phyloP scores from a whole-genome alignment of 83 land plant genomes.

The Isoetes engelmannii region DNA sequence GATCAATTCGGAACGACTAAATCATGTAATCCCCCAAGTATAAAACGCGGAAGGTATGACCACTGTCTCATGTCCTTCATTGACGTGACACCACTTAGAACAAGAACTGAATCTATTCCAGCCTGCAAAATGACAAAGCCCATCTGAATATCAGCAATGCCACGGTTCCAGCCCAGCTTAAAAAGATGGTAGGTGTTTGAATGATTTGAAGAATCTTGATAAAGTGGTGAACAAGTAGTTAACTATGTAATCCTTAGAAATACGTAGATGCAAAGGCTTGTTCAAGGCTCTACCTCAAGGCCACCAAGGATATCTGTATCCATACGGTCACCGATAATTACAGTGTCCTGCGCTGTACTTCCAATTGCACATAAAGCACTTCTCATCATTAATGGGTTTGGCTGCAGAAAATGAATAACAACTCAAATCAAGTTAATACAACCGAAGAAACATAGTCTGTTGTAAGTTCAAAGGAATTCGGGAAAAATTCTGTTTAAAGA shows the following conservation, averaged over 20 bases:
- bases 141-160: not conserved
- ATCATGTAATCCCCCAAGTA: slow-evolving; percentile 4
- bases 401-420: slow-evolving; percentile 13
- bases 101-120: slow-evolving; percentile 12
- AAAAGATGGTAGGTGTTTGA: not conserved
- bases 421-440: not conserved
- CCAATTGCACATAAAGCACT: slow-evolving; percentile 10
- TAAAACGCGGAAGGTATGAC: slow-evolving; percentile 8
- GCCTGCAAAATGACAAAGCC: slow-evolving; percentile 3
- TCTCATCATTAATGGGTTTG: slow-evolving; percentile 16
- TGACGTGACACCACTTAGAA: slow-evolving; percentile 11
- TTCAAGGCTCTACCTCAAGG: slow-evolving; percentile 5
- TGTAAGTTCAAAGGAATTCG: not conserved
- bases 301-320: slow-evolving; percentile 15
- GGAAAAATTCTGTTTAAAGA: not conserved
- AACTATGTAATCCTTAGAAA: not conserved
- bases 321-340: slow-evolving; percentile 18
- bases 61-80: slow-evolving; percentile 8
- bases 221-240: not conserved
- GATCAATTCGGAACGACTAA: too few relatives aligned
- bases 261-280: not conserved
- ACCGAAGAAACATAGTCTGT: not conserved
- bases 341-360: slow-evolving; percentile 5
- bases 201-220: not conserved
- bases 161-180: not conserved